Evolutionary conservation across 106 monocot genomes (phyloP), one percentile per base, ranked within the genome.

Genomic region (Acanthochlamys bracteata): DNA sequence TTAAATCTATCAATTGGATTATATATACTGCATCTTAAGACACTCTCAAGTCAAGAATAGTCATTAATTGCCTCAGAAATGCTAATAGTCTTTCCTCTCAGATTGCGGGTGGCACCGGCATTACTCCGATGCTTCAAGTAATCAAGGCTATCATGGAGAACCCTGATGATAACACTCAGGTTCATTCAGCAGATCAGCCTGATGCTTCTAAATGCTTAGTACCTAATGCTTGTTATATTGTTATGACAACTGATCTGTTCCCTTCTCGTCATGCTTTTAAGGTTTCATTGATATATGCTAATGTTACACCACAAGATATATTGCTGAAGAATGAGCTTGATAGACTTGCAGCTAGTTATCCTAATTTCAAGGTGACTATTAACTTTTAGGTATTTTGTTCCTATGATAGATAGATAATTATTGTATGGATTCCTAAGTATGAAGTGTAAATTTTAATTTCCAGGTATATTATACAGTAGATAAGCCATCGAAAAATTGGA

Each of bases 81-180:
- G 23, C 39, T 59, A 56, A 54, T 39, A 52, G 19, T 20, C 0
- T 68, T 47, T 15, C 33, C 66, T 66, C 12, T 47, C 53, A 95
- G 94, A 69, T 96, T 76, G 95, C 90, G 57, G 95, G 90, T 39
- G 95, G 95, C 26, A 82, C 82, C 15, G 95, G 95, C 26, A 84
- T 90, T 64, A 96, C 95, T 41, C 95, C 95, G 61, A 96, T 96
- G 95, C 55, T 96, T 25, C 95, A 96, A 67, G 80, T 96, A 71
- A 69, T 96, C 61, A 96, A 80, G 57, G 84, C 84, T 61, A 79
- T 96, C 61, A 49, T 96, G 23, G 90, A 88, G 72, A 96, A 96
- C 70, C 82, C 84, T 66, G 90, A 96, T 80, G 95, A 96, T 76
- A 80, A 83, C 39, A 87, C 95, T 64, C 86, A 95, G 90, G 87